Conservation (phyloP, 495 filamentous ascomycete genomes). For the Achaetomiella virescens region DNA sequence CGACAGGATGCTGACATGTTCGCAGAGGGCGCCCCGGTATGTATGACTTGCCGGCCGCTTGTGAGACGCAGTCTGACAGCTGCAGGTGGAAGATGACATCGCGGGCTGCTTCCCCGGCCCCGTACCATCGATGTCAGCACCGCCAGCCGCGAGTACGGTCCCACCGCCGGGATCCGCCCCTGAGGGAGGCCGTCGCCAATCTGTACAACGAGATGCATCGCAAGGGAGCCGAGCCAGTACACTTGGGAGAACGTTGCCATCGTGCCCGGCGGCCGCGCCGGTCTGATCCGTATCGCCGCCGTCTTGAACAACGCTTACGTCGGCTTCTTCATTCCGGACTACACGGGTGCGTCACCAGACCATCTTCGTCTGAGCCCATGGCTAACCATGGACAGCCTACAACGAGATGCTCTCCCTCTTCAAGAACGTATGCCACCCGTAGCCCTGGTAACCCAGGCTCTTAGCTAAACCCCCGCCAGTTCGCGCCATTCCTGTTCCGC, state of each 20-base stretch:
- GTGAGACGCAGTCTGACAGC: neutral
- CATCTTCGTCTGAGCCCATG: neutral
- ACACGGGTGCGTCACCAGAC: conserved; percentile 32
- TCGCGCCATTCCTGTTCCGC: conserved; percentile 81
- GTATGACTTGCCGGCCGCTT: conserved; percentile 1
- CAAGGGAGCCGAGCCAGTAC: conserved; percentile 81
- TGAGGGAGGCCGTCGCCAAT: conserved; percentile 82
- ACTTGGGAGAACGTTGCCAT: conserved; percentile 99
- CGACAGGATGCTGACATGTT: neutral
- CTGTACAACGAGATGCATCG: conserved; percentile 93
- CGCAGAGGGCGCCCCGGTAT: conserved; percentile 76
- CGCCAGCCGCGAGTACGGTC: conserved; percentile 80
- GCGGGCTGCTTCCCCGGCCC: conserved; percentile 85
- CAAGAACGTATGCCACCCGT: conserved; percentile 57
- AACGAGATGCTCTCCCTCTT: conserved; percentile 95
- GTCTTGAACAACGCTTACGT: conserved; percentile 89
- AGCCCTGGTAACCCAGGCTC: neutral
- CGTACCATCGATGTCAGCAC: conserved; percentile 70
- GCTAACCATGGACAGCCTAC: conserved; percentile 52
- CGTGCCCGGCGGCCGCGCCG: conserved; percentile 87
- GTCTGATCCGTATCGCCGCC: conserved; percentile 88
- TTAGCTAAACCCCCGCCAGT: conserved; percentile 42
- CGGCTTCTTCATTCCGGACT: conserved; percentile 76
- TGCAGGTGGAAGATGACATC: conserved; percentile 77
- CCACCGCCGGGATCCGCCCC: conserved; percentile 86